These are phyloP conservation scores for Brassica incana DNA, from an alignment of 345 rosid species.

Conservation along the genomic window DNA sequence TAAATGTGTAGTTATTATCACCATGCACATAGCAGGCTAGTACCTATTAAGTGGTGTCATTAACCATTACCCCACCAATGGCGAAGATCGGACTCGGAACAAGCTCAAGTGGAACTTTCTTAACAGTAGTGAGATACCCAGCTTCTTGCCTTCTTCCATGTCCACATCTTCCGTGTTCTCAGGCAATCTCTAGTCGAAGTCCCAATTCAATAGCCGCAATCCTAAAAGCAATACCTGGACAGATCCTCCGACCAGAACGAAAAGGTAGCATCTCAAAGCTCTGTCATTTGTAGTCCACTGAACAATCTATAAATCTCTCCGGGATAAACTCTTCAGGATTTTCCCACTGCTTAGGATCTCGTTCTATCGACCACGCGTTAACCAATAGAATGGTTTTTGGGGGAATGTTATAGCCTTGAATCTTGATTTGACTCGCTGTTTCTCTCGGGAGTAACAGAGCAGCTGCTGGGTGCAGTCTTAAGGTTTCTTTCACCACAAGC, in stretches of 20 bases:
- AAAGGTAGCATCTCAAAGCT: conserved; percentile 55
- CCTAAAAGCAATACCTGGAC: conserved; percentile 26
- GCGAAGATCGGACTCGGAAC: conserved; percentile 18
- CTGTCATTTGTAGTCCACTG: conserved; percentile 46
- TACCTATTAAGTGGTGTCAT: no score
- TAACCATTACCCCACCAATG: no score
- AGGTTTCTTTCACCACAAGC: no score
- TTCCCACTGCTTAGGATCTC: conserved; percentile 43
- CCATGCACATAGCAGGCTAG: no score
- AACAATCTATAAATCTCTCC: conserved; percentile 45
- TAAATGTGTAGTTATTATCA: no score
- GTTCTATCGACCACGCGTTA: conserved; percentile 31
- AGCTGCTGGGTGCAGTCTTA: conserved; percentile 40
- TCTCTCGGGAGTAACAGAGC: conserved; percentile 54
- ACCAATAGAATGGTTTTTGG: neutral
- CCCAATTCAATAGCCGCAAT: conserved; percentile 47
- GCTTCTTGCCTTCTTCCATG: conserved; percentile 30
- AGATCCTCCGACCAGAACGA: conserved; percentile 43
- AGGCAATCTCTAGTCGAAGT: conserved; percentile 37
- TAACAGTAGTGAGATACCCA: neutral
- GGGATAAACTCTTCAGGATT: conserved; percentile 41
- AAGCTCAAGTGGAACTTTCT: conserved; percentile 21
- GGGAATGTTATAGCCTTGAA: conserved; percentile 25
- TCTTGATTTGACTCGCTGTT: conserved; percentile 40
- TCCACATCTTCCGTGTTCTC: neutral